Conservation (phyloP, 441 rosid species). For the Euphorbia schlechtendalii region DNA sequence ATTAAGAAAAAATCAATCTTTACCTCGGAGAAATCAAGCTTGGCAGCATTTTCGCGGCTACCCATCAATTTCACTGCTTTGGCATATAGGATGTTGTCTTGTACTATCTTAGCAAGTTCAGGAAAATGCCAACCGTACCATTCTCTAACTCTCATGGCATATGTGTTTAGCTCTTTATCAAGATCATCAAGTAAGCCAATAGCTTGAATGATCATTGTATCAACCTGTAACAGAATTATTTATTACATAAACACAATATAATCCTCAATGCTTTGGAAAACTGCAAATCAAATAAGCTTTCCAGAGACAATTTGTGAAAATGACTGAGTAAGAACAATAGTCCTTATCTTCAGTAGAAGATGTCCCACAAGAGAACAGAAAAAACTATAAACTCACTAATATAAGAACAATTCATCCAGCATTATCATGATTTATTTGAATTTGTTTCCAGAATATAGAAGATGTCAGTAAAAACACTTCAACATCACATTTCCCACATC, state of each 20-base stretch:
- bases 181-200: conserved; percentile 93
- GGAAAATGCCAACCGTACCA: conserved; percentile 99
- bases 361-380: not conserved
- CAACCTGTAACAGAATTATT: conserved; percentile 44
- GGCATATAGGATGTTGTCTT: conserved; percentile 80
- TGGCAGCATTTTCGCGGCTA: conserved; percentile 69
- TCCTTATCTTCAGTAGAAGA: too few species aligned
- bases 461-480: not conserved
- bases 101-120: conserved; percentile 82
- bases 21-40: conserved; percentile 90
- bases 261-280: not conserved
- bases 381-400: not conserved
- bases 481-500: not conserved
- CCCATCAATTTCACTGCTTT: conserved; percentile 84
- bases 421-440: not conserved
- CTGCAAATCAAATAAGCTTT: not conserved
- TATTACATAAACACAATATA: too few species aligned
- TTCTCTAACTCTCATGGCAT: conserved; percentile 88
- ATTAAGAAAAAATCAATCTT: not conserved
- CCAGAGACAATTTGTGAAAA: not conserved
- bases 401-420: not conserved
- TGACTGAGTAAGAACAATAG: not conserved
- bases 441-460: not conserved
- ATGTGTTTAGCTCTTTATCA: conserved; percentile 86
- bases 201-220: conserved; percentile 95